phyloP scores from a whole-genome alignment of 306 rosid species.

The Vigna angularis region DNA sequence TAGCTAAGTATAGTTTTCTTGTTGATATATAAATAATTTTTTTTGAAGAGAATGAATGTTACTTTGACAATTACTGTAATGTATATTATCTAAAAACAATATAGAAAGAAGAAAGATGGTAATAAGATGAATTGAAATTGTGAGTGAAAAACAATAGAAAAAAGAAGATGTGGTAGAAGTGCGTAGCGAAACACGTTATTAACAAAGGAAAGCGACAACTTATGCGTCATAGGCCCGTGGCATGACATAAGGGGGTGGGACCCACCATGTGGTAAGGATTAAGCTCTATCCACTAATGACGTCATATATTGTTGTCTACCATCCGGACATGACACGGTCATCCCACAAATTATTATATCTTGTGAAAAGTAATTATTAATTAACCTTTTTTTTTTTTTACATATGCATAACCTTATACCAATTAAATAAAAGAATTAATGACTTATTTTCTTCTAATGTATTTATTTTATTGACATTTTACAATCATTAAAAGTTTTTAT shows the following conservation, averaged over 20 bases:
- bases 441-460: no score
- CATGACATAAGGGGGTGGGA: constrained; percentile 30
- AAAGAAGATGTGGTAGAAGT: constrained; percentile 3
- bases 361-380: neutral
- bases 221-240: constrained; percentile 40
- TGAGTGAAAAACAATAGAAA: neutral
- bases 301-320: constrained; percentile 39
- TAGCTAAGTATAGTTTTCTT: neutral
- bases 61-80: neutral
- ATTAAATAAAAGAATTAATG: no score
- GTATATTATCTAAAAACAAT: neutral
- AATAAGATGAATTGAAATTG: neutral
- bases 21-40: neutral
- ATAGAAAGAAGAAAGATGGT: neutral
- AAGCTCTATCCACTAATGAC: constrained; percentile 5
- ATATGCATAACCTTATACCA: no score
- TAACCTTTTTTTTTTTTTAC: no score
- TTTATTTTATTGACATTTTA: no score
- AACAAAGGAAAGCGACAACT: neutral
- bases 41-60: neutral
- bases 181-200: constrained; percentile 11
- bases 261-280: constrained; percentile 54
- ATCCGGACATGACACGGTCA: neutral
- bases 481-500: no score
- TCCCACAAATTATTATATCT: neutral